Evolutionary conservation across 129 eudicot genomes (phyloP), one percentile per base, ranked within the genome.

Genomic region (Pseudognaphalium luteoalbum): DNA sequence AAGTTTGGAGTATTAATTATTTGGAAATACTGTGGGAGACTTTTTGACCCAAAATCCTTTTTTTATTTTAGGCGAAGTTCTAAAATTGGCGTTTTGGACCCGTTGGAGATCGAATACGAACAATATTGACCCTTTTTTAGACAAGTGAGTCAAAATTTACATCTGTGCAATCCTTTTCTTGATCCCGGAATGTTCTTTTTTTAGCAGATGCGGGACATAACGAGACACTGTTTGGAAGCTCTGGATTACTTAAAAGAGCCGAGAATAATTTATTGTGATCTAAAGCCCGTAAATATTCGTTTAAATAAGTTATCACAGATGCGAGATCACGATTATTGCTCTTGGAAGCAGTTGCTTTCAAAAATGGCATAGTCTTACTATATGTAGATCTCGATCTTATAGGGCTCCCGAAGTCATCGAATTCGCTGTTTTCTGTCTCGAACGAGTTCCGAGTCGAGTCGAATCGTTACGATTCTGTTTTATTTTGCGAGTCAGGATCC

Each of bases 311-410:
- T 95, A 95, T 59, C 70, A 87, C 61, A 91, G 86, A 84, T 91
- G 97, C 54, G 96, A 95, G 87, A 89, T 91, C 70, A 95, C 91
- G 76, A 87, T 95, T 60, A 95, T 95, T 44, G 97, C 91, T 89
- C 96, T 95, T 59, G 99, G 99, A 72, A 95, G 99, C 85, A 95
- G 99, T 70, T 95, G 97, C 79, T 91, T 95, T 84, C 85, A 80
- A 80, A 86, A 86, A 78, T 0, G 99, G 89, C 73, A 84, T 85
- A 78, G 81, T 95, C 80, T 91, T 91, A 75, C 68, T 89, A 37
- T 95, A 95, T 47, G 94, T 95, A 70, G 97, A 95, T 95, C 99
- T 66, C 90, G 99, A 73, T 95, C 99, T 20, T 95, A 95, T 75
- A 83, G 99, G 76, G 99, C 99, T 84, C 99, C 97, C 25, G 97